phyloP scores from a whole-genome alignment of 78 protist genomes.

The Bodo saltans region DNA sequence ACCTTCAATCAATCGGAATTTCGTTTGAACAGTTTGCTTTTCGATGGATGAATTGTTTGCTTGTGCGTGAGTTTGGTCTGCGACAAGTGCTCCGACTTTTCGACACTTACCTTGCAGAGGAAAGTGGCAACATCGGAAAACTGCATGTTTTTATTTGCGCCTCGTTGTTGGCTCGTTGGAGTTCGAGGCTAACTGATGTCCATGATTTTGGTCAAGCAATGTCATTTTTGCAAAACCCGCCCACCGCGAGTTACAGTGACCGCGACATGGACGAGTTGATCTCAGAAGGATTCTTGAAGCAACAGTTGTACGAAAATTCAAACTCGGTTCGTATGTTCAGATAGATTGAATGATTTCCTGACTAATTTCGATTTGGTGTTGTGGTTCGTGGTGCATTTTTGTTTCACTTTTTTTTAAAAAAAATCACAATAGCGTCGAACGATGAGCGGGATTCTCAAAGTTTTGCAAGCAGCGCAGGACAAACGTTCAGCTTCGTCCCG shows the following conservation, averaged over 20 bases:
- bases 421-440: not conserved
- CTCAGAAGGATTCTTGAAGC: not conserved
- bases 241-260: not conserved
- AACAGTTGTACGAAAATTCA: not conserved
- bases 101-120: conserved; percentile 81
- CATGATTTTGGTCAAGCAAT: not conserved
- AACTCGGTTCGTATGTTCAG: not conserved
- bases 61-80: conserved; percentile 81
- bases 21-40: conserved; percentile 84
- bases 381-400: too few relatives aligned
- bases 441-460: not conserved
- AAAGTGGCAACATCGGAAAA: conserved; percentile 21
- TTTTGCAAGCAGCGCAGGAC: not conserved
- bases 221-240: conserved; percentile 1
- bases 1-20: conserved; percentile 54
- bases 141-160: conserved; percentile 94
- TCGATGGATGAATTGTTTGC: conserved; percentile 96
- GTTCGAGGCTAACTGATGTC: not conserved
- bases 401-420: too few relatives aligned
- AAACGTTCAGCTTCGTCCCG: not conserved
- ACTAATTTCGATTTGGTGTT: too few relatives aligned
- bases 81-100: conserved; percentile 58
- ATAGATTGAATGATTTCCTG: not conserved
- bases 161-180: conserved; percentile 61
- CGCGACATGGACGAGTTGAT: conserved; percentile 12